Evolutionary conservation across 1,284 basidiomycete species (phyloP).

Genomic region (Puccinia sorghi): DNA sequence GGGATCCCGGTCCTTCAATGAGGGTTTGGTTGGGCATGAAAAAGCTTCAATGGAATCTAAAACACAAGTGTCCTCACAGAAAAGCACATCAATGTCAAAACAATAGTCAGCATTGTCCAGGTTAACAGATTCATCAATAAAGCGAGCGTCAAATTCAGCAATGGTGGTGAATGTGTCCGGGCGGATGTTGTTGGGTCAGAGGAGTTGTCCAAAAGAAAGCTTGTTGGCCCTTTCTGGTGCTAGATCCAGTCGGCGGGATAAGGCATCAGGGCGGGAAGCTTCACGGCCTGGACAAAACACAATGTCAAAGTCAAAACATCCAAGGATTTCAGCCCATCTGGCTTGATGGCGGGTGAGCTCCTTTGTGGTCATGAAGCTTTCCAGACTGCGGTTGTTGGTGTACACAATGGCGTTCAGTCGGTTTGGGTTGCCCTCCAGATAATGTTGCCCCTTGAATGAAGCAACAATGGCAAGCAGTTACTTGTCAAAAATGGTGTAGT

Average conservation of each 20-base stretch:
- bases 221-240: neutral
- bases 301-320: constrained; percentile 12
- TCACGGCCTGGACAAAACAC: neutral
- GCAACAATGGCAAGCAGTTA: constrained; percentile 16
- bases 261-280: neutral
- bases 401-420: neutral
- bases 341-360: too few species aligned
- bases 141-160: constrained; percentile 1
- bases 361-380: too few species aligned
- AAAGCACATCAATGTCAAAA: neutral
- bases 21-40: too few species aligned
- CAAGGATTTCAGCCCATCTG: too few species aligned
- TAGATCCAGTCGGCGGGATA: neutral
- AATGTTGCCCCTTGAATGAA: neutral
- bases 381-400: constrained; percentile 4
- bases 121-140: too few species aligned
- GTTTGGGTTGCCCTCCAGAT: neutral
- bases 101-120: too few species aligned
- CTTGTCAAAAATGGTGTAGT: too few species aligned
- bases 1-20: too few species aligned
- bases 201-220: constrained; percentile 5
- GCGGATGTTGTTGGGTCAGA: neutral
- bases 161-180: neutral
- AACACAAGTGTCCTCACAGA: neutral
- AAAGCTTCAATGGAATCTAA: too few species aligned